Percentiles rank a stretch among this genome's conserved stretches.
Conservation (phyloP, 768 basidiomycete genomes). For the Psilocybe sp. region DNA sequence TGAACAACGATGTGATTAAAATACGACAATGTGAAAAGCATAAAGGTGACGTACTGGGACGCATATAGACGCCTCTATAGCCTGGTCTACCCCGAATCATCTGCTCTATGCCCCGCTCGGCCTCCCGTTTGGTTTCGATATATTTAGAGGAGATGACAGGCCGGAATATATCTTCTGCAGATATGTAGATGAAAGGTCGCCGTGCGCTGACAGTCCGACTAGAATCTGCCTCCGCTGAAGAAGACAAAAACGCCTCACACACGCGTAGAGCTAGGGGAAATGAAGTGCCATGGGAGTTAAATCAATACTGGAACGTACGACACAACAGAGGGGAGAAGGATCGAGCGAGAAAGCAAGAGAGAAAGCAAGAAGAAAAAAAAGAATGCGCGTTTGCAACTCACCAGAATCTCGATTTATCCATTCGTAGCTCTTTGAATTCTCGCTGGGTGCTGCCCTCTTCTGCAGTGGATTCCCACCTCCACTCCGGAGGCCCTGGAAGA, state of each 20-base stretch:
- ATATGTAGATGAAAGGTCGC: conserved; percentile 89
- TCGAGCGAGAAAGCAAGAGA: too few species aligned
- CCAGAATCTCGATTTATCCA: conserved; percentile 87
- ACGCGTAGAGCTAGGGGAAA: conserved; percentile 59
- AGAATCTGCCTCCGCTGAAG: conserved; percentile 28
- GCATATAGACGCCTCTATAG: conserved; percentile 75
- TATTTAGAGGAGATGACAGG: conserved; percentile 85
- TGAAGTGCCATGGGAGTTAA: conserved; percentile 1
- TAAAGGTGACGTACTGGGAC: conserved; percentile 68
- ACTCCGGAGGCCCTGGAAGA: conserved; percentile 33
- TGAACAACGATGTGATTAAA: conserved; percentile 10
- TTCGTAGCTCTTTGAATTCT: conserved; percentile 60
- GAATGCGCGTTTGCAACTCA: conserved; percentile 33
- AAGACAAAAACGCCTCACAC: conserved; percentile 70
- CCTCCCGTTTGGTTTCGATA: conserved; percentile 91
- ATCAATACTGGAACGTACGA: too few species aligned
- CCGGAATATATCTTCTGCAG: conserved; percentile 90
- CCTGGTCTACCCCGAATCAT: conserved; percentile 41
- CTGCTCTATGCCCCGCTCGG: conserved; percentile 67
- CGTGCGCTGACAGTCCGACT: conserved; percentile 27
- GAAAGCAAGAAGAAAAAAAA: conserved; percentile 10
- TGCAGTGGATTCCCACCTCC: conserved; percentile 59
- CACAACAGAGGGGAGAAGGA: too few species aligned
- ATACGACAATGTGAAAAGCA: background rate
- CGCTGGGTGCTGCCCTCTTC: conserved; percentile 17